Evolutionary conservation across 2,329 filamentous ascomycete genomes (phyloP), one percentile per base, ranked within the genome.

Genomic region (Aspergillus spinulosporus): DNA sequence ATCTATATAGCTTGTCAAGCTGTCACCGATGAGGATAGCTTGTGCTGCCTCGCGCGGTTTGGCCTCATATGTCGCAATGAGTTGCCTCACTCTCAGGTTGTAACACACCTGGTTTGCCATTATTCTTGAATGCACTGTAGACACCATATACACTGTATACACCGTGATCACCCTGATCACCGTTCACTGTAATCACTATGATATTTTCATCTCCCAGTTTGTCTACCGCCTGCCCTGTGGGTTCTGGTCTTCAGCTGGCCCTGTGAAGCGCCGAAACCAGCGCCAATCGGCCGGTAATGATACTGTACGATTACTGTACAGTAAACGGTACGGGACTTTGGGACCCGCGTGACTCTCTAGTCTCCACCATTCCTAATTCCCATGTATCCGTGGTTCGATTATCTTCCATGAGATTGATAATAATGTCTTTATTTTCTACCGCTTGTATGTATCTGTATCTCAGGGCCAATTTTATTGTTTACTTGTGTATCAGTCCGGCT

Each of bases 331-430:
- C 48, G 57, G 54, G 43, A 26, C 48, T 50, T 52, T 50, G 9
- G n/a, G 4, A 21, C 21, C 21, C 57, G 59, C 59, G 59, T 61
- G 59, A 61, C 59, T 59, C 40, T 52, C 14, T 40, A 28, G 28
- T 44, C 57, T 56, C 59, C 59, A 61, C 57, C 54, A 43, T 51
- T 51, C 49, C 39, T 51, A 47, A 48, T 55, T 59, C 45, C 53
- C 40, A 11, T 8, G 4, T 12, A 37, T 37, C 34, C 34, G 9
- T 37, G 34, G 34, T 37, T 37, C 7, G 34, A 12, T 12, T 37
- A 8, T 37, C 34, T 37, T 37, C 34, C 34, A 11, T 12, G 6
- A 37, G 11, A 37, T 37, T 37, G 34, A 12, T 37, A 12, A 37
- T 11, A 4, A 8, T 12, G 34, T 12, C 21, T 21, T 21, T 21